Percentiles rank a stretch among this genome's conserved stretches.
Conservation (phyloP, 2,329 filamentous ascomycete species). For the Aspergillus novofumigatus region DNA sequence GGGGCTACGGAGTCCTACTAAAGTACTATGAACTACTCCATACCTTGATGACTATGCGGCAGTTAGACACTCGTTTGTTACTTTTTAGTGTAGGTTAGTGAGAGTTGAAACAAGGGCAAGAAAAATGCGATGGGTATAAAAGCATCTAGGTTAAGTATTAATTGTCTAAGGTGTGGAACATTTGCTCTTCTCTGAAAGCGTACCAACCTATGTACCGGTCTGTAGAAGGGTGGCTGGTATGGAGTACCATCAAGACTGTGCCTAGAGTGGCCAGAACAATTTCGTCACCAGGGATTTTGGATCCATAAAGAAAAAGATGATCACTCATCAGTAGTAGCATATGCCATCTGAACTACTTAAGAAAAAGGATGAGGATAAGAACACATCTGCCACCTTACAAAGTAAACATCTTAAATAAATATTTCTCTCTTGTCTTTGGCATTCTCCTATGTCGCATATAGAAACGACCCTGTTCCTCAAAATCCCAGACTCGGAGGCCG, state of each 20-base stretch:
- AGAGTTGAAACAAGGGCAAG: not conserved
- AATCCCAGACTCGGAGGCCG: no score
- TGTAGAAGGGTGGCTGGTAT: not conserved
- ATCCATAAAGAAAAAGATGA: not conserved
- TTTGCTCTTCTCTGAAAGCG: not conserved
- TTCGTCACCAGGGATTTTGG: not conserved
- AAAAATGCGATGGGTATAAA: not conserved
- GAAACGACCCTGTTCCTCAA: no score
- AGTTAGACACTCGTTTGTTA: not conserved
- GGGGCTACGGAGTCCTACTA: no score
- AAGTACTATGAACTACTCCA: not conserved
- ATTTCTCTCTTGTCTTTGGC: not conserved
- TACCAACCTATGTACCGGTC: no score
- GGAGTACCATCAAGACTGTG: no score
- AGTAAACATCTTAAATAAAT: not conserved
- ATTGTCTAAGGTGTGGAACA: not conserved
- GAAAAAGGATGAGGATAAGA: not conserved
- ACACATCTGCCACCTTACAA: not conserved
- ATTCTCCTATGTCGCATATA: not conserved
- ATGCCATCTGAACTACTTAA: not conserved
- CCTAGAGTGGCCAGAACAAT: not conserved
- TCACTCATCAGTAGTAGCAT: not conserved
- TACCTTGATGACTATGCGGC: not conserved
- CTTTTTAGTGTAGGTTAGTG: not conserved
- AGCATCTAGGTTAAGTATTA: not conserved